phyloP scores from a whole-genome alignment of 768 basidiomycete genomes.

The Pleurotus pulmonarius region DNA sequence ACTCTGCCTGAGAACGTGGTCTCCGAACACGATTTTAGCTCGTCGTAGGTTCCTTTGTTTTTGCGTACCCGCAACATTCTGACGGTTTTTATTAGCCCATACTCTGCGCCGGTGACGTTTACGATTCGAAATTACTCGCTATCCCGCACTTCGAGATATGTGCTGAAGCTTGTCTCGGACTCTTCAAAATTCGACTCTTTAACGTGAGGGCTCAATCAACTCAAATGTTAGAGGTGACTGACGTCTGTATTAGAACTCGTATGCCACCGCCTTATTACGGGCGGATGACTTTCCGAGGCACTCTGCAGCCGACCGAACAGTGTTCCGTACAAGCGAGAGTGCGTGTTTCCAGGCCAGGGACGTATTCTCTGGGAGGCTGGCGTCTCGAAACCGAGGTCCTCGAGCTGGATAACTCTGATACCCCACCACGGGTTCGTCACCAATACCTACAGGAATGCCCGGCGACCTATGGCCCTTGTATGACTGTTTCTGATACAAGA shows the following conservation, averaged over 20 bases:
- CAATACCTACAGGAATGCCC: slow-evolving; percentile 33
- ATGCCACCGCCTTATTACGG: slow-evolving; percentile 60
- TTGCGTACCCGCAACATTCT: neutral
- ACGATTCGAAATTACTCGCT: slow-evolving; percentile 70
- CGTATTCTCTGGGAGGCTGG: slow-evolving; percentile 68
- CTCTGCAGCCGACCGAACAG: slow-evolving; percentile 46
- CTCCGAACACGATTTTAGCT: slow-evolving; percentile 60
- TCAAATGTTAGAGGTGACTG: neutral
- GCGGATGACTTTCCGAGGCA: slow-evolving; percentile 61
- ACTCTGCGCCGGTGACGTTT: slow-evolving; percentile 49
- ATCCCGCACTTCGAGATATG: slow-evolving; percentile 54
- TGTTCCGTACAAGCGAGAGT: slow-evolving; percentile 44
- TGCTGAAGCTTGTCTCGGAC: slow-evolving; percentile 40
- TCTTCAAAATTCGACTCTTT: slow-evolving; percentile 16
- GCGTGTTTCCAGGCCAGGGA: slow-evolving; percentile 61
- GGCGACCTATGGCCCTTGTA: slow-evolving; percentile 20
- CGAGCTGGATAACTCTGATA: slow-evolving; percentile 18
- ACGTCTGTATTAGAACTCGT: slow-evolving; percentile 29
- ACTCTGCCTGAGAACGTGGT: slow-evolving; percentile 38
- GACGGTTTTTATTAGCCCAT: slow-evolving; percentile 39
- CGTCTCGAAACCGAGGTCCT: slow-evolving; percentile 62
- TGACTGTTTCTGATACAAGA: slow-evolving; percentile 26
- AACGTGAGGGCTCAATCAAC: slow-evolving; percentile 16
- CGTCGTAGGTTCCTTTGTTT: slow-evolving; percentile 50
- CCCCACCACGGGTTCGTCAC: slow-evolving; percentile 19